Base-by-base conservation (phyloP, 164 flowering plant genomes). In the Vitis riparia region DNA sequence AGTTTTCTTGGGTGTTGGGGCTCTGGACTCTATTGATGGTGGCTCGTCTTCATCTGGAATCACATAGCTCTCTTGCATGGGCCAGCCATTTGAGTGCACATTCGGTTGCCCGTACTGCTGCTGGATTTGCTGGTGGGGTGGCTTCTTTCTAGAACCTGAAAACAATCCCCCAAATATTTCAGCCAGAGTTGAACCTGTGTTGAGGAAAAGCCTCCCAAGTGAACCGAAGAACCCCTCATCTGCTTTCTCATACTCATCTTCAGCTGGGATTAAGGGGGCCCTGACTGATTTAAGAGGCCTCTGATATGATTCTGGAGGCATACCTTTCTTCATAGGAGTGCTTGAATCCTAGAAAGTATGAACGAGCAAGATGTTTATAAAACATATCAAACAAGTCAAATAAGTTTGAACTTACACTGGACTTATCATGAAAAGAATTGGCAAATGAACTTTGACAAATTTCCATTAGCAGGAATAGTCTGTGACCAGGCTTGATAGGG, bases 161-260 rank as follows among this genome's bases (percentile, higher is more conserved):
- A 85, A 70, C 16, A 79, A 8, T 48, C 79, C 80, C 47, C 73
- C 78, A 56, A 83, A 61, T 7, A 86, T 73, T 73, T 84, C 87
- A 59, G 72, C 80, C 29, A 71, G 63, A 44, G 83, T 60, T 32
- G 91, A 79, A 37, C 82, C 78, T 2, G 85, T 74, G 70, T 83
- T 79, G 30, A 80, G 9, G 30, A 86, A 64, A 30, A 87, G 87
- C 75, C 67, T 83, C 11, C 87, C 88, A 7, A 87, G 14, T 16
- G 89, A 87, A 72, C 76, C 64, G 37, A 87, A 80, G 58, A 87
- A 76, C 50, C 90, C 87, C 30, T 86, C 91, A 11, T 87, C 86
- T 61, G 70, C 70, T 67, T 65, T 78, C 55, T 86, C 90, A 7
- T 60, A 58, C 63, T 87, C 90, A 63, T 82, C 78, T 71, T 83